phyloP scores from a whole-genome alignment of 768 basidiomycete genomes.

The Clitopilus passeckerianus region DNA sequence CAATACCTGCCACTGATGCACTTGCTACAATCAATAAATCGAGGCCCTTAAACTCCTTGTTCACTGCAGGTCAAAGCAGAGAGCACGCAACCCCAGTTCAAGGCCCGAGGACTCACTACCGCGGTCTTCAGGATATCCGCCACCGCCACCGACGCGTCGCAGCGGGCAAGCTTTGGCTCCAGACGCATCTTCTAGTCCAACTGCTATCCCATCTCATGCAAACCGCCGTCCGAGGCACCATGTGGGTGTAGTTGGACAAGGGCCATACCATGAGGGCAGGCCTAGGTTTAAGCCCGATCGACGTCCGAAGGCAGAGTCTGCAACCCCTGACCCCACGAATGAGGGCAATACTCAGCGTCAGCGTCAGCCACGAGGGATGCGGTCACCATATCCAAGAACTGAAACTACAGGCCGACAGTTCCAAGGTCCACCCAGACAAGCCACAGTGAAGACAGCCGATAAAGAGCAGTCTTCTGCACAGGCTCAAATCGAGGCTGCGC shows the following conservation, averaged over 20 bases:
- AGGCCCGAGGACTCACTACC: neutral
- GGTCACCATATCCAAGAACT: neutral
- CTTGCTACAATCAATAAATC: neutral
- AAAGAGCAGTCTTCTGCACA: too few relatives aligned
- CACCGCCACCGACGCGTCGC: neutral
- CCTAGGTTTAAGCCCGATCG: neutral
- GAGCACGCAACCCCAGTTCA: neutral
- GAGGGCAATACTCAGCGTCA: neutral
- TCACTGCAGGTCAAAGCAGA: neutral
- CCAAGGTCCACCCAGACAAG: neutral
- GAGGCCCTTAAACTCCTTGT: neutral
- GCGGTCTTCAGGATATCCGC: neutral
- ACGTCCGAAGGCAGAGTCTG: neutral
- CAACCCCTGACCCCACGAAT: neutral
- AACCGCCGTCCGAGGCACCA: slow-evolving; percentile 3
- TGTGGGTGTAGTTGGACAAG: neutral
- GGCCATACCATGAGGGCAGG: neutral
- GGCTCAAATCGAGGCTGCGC: too few relatives aligned
- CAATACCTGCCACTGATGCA: neutral
- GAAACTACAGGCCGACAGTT: neutral
- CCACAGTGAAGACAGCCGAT: neutral
- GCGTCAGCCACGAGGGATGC: too few relatives aligned
- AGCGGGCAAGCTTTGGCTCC: neutral
- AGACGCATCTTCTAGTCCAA: neutral
- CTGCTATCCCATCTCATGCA: neutral